phyloP scores from a whole-genome alignment of 345 rosid genomes.

The Alliaria petiolata region DNA sequence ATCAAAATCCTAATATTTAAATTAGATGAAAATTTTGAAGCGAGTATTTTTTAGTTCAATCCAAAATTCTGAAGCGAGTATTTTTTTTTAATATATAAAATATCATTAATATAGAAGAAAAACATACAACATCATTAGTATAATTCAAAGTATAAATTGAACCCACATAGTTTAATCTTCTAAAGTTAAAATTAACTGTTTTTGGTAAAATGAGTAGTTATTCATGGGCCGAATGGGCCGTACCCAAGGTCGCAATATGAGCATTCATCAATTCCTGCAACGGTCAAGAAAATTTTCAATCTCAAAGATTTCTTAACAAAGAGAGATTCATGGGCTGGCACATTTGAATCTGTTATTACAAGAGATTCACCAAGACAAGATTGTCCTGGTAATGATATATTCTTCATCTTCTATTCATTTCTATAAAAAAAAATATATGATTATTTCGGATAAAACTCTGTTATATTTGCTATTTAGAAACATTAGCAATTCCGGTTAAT shows the following conservation, averaged over 20 bases:
- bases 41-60: no score
- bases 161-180: no score
- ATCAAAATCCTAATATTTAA: no score
- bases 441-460: not conserved
- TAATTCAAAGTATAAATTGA: no score
- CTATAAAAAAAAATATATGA: not conserved
- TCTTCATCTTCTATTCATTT: not conserved
- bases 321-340: conserved; percentile 61
- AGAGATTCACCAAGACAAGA: conserved; percentile 44
- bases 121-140: no score
- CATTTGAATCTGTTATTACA: conserved; percentile 44
- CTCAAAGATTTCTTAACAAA: conserved; percentile 46
- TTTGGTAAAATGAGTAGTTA: conserved; percentile 32
- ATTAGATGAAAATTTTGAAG: no score
- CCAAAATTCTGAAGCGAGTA: no score
- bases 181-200: no score
- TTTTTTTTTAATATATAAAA: no score
- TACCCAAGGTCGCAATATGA: conserved; percentile 46
- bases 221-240: conserved; percentile 51
- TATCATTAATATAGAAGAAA: no score
- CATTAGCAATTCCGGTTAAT: conserved; percentile 42
- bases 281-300: conserved; percentile 49
- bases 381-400: conserved; percentile 37
- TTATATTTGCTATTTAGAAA: conserved; percentile 27
- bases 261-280: conserved; percentile 59